Evolutionary conservation across 169 alveolate species (phyloP).

Genomic region (Blepharisma undulans): DNA sequence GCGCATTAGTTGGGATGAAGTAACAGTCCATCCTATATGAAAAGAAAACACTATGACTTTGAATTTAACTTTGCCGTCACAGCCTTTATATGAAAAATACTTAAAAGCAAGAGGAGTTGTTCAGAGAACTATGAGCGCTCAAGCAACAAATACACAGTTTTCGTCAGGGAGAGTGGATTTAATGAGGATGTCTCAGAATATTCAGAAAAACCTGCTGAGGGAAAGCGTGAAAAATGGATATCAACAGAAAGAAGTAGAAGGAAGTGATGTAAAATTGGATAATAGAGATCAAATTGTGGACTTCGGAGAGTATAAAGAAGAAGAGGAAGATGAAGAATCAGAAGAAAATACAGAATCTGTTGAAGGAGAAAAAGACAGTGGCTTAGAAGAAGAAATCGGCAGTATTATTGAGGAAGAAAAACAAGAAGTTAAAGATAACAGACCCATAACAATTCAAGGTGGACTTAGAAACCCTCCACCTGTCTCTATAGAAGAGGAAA

Average conservation of each 20-base stretch:
- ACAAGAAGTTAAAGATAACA: not conserved
- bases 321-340: slow-evolving; percentile 1
- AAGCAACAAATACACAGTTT: not conserved
- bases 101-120: slow-evolving; percentile 19
- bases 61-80: slow-evolving; percentile 56
- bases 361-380: not conserved
- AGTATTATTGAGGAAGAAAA: not conserved
- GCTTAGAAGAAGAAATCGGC: not conserved
- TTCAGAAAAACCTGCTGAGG: slow-evolving; percentile 52
- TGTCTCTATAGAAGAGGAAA: not conserved
- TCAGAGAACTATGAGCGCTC: not conserved
- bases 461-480: not conserved
- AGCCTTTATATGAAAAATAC: slow-evolving; percentile 71
- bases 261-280: slow-evolving; percentile 44
- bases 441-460: slow-evolving; percentile 18
- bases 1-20: slow-evolving; percentile 83
- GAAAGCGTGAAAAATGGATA: slow-evolving; percentile 23
- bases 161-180: slow-evolving; percentile 62
- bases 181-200: slow-evolving; percentile 68
- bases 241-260: slow-evolving; percentile 42
- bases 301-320: slow-evolving; percentile 31
- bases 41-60: slow-evolving; percentile 36
- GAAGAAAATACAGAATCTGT: not conserved
- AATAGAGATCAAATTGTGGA: slow-evolving; percentile 47
- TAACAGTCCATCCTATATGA: slow-evolving; percentile 78